phyloP scores from a whole-genome alignment of 2,329 filamentous ascomycete species.

The Cytospora leucostoma region DNA sequence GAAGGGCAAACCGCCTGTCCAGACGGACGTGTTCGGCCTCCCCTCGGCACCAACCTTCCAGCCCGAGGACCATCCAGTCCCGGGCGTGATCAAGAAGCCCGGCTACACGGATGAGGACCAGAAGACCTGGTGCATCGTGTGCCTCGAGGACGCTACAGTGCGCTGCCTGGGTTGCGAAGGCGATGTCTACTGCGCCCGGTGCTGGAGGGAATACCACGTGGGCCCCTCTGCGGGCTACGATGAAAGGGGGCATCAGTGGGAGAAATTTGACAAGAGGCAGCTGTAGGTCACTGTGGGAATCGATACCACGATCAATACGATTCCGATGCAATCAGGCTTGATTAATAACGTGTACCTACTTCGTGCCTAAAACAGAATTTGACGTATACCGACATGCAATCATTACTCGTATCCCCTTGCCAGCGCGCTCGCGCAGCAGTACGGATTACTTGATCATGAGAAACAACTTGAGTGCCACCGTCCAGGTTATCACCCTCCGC shows the following conservation, averaged over 20 bases:
- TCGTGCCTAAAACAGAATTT: neutral
- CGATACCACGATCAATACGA: neutral
- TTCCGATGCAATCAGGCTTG: neutral
- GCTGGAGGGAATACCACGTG: slow-evolving; percentile 80
- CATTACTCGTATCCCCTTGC: neutral
- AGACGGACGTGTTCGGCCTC: slow-evolving; percentile 43
- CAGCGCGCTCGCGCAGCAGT: slow-evolving; percentile 2
- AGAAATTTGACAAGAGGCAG: slow-evolving; percentile 47
- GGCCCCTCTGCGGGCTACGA: slow-evolving; percentile 70
- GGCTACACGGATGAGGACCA: slow-evolving; percentile 69
- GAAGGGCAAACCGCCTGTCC: slow-evolving; percentile 38
- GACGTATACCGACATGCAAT: slow-evolving; percentile 17
- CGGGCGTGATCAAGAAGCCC: slow-evolving; percentile 42
- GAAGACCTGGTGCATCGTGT: slow-evolving; percentile 79
- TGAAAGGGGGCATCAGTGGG: slow-evolving; percentile 68
- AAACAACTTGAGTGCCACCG: neutral
- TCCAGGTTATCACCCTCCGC: neutral
- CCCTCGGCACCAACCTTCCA: slow-evolving; percentile 53
- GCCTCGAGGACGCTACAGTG: slow-evolving; percentile 74
- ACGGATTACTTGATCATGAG: neutral
- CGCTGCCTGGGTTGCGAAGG: slow-evolving; percentile 70
- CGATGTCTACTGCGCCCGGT: slow-evolving; percentile 74
- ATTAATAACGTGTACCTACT: neutral
- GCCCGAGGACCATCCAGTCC: slow-evolving; percentile 46
- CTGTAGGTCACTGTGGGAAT: neutral